Percentiles rank a stretch among this genome's conserved stretches.
phyloP scores from a whole-genome alignment of 306 rosid species.

The Castanospermum australe region DNA sequence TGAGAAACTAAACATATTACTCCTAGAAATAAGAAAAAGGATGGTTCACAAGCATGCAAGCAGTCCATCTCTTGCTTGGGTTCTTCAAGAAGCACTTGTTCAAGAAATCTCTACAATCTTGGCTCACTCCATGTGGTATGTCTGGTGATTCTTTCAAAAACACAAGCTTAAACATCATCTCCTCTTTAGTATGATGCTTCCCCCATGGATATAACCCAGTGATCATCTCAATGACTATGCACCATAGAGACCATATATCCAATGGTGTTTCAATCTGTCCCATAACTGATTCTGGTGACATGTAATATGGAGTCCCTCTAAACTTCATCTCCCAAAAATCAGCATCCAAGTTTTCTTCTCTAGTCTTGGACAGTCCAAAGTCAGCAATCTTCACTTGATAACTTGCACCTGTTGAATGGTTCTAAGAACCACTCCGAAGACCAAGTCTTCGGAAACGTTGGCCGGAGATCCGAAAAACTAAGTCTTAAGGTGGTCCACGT shows the following conservation, averaged over 20 bases:
- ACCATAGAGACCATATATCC: constrained; percentile 6
- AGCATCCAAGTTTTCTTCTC: no score
- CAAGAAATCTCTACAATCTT: not conserved
- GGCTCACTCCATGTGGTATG: not conserved
- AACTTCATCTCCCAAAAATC: not conserved
- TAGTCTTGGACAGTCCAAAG: not conserved
- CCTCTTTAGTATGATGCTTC: no score
- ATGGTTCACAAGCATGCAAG: constrained; percentile 1
- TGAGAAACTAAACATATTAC: not conserved
- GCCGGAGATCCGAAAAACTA: no score
- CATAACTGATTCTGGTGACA: constrained; percentile 2
- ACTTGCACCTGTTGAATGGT: no score
- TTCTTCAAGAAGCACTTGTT: not conserved
- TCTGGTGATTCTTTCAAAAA: not conserved
- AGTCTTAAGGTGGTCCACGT: no score
- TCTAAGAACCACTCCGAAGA: no score
- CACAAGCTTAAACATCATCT: not conserved
- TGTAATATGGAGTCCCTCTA: not conserved
- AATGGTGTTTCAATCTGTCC: not conserved
- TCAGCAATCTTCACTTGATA: constrained; percentile 4
- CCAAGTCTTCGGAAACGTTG: no score
- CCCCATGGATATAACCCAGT: not conserved
- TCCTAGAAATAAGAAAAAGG: not conserved
- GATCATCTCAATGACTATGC: not conserved
- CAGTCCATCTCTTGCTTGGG: not conserved